Conservation (phyloP, 257 asterid species). For the Galeopsis tetrahit region DNA sequence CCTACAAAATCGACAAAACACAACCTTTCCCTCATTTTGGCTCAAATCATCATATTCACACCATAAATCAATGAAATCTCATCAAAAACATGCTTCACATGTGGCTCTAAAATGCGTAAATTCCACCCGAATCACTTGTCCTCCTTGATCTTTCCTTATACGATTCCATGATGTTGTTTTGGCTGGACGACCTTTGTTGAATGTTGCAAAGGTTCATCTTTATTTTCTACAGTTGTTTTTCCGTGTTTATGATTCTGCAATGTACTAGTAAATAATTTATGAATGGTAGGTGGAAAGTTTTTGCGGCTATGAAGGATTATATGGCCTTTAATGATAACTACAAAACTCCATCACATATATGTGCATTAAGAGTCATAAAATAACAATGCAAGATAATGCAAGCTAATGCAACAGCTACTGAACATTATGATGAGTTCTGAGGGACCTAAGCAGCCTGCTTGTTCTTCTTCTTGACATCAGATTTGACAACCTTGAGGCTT, state of each 20-base stretch:
- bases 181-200: slow-evolving; percentile 1
- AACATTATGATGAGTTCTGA: slow-evolving; percentile 30
- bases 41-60: no score
- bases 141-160: no score
- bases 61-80: no score
- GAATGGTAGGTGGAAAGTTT: slow-evolving; percentile 17
- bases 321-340: slow-evolving; percentile 17
- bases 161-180: slow-evolving; percentile 24
- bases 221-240: slow-evolving; percentile 15
- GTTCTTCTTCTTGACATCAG: slow-evolving; percentile 89
- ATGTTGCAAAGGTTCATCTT: slow-evolving; percentile 30
- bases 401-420: slow-evolving; percentile 10
- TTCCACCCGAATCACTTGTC: no score
- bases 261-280: slow-evolving; percentile 32
- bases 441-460: slow-evolving; percentile 62
- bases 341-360: slow-evolving; percentile 26
- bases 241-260: slow-evolving; percentile 29
- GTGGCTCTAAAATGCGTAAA: no score
- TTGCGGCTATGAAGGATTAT: slow-evolving; percentile 19
- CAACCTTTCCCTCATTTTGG: no score
- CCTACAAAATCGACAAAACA: no score
- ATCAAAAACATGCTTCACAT: no score
- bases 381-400: slow-evolving; percentile 21
- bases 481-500: slow-evolving; percentile 92
- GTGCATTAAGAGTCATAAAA: slow-evolving; percentile 15